Evolutionary conservation across 805 yeast genomes (phyloP).

Genomic region (Cyberlindnera mississippiensis): DNA sequence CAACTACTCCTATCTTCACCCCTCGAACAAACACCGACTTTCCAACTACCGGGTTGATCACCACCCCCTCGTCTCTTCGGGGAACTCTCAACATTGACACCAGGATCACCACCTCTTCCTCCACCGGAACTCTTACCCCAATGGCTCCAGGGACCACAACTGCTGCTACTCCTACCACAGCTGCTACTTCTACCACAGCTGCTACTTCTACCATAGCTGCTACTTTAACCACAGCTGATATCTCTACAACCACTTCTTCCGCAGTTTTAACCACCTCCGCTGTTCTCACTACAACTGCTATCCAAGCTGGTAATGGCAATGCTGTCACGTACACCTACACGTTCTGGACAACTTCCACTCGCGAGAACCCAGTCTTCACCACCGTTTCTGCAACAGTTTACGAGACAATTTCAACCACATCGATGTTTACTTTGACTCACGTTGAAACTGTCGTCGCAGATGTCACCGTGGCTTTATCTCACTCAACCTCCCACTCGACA

Average conservation of each 20-base stretch:
- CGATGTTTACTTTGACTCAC: constrained; percentile 2
- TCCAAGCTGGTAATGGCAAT: constrained; percentile 15
- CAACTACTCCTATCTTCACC: constrained; percentile 14
- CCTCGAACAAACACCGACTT: constrained; percentile 21
- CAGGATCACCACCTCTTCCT: constrained; percentile 6
- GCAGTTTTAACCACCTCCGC: constrained; percentile 20
- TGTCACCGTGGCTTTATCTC: constrained; percentile 3
- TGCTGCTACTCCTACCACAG: constrained; percentile 7
- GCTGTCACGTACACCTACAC: constrained; percentile 19
- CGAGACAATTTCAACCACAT: constrained; percentile 4
- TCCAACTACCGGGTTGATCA: constrained; percentile 16
- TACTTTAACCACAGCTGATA: constrained; percentile 2
- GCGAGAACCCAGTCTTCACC: constrained; percentile 1
- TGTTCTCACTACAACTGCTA: constrained; percentile 13
- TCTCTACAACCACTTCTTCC: constrained; percentile 6
- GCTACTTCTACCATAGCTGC: constrained; percentile 1
- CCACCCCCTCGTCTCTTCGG: constrained; percentile 14
- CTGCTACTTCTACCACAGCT: constrained; percentile 5
- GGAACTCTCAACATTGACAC: constrained; percentile 22
- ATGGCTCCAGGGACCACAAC: constrained; percentile 1
- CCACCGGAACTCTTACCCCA: not conserved
- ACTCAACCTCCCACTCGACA: constrained; percentile 12
- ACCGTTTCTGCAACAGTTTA: constrained; percentile 10
- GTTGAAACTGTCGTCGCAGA: constrained; percentile 5
- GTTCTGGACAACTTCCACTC: constrained; percentile 1